phyloP scores from a whole-genome alignment of 176 grass and related monocot genomes.

The Bromus sterilis region DNA sequence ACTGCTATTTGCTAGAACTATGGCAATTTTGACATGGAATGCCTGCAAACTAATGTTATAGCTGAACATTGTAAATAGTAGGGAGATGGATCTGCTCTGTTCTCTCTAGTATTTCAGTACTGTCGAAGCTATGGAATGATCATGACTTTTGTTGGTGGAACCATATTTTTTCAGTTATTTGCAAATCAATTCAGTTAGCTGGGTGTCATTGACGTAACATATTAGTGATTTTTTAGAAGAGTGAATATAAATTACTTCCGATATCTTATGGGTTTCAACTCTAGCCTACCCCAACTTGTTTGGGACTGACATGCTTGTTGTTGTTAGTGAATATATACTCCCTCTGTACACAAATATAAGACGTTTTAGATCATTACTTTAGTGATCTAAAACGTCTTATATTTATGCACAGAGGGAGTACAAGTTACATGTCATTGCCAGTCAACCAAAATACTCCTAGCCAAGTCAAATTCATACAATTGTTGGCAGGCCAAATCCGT shows the following conservation, averaged over 20 bases:
- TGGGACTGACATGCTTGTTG: no score
- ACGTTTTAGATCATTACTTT: no score
- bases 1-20: not conserved
- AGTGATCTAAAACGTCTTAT: no score
- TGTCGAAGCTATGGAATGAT: not conserved
- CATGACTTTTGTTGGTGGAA: not conserved
- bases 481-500: not conserved
- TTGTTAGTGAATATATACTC: no score
- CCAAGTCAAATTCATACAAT: not conserved
- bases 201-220: not conserved
- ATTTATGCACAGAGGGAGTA: no score
- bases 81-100: not conserved
- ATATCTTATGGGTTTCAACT: no score
- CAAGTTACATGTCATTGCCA: no score
- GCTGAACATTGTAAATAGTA: not conserved
- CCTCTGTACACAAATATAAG: no score
- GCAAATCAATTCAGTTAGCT: not conserved
- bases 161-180: not conserved
- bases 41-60: not conserved
- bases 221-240: no score
- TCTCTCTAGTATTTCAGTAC: not conserved
- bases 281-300: no score
- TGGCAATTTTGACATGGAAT: not conserved
- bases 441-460: not conserved
- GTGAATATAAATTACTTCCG: no score